phyloP scores from a whole-genome alignment of 306 rosid genomes.

The Quercus glauca region DNA sequence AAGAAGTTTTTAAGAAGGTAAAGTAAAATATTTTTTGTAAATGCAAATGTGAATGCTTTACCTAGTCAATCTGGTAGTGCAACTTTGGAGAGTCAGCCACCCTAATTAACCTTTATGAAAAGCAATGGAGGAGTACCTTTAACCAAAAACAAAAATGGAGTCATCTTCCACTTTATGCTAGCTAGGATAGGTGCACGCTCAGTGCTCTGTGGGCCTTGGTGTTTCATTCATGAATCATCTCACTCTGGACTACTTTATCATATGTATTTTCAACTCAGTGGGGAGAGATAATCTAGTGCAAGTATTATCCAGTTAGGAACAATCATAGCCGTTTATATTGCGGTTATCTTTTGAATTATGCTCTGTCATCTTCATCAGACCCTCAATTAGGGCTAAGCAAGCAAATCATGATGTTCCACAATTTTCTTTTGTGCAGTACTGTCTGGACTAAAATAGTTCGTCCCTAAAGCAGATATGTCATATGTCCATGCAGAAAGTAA shows the following conservation, averaged over 20 bases:
- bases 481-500: slow-evolving; percentile 1
- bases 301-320: neutral
- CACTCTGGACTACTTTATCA: neutral
- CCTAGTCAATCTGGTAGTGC: neutral
- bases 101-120: slow-evolving; percentile 4
- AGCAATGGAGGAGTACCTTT: neutral
- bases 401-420: neutral
- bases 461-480: neutral
- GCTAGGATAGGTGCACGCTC: slow-evolving; percentile 15
- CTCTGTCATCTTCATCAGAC: neutral
- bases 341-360: neutral
- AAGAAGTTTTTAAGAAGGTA: no score
- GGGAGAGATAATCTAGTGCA: neutral
- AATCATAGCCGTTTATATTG: neutral
- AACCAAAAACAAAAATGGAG: neutral
- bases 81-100: slow-evolving; percentile 15
- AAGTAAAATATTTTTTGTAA: no score
- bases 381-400: neutral
- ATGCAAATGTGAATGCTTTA: no score
- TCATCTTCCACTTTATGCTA: slow-evolving; percentile 20
- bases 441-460: neutral
- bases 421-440: neutral
- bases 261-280: neutral
- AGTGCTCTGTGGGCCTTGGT: slow-evolving; percentile 18
- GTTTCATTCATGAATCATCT: neutral